Conservation (phyloP, 306 rosid genomes). For the Pyrus bretschneideri region DNA sequence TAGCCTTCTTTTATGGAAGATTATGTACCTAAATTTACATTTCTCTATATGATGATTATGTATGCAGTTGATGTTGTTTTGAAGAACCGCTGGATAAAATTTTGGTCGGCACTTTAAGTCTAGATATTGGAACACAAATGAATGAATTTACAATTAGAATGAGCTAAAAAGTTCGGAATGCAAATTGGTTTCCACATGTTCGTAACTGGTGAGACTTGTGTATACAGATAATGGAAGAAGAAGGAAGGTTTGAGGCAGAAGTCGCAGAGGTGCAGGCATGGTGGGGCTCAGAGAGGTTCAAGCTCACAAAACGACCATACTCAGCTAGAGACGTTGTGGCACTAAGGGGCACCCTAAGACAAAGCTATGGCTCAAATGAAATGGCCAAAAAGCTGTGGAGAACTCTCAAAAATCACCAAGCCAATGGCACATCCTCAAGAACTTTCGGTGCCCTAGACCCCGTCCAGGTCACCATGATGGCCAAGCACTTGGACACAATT, state of each 20-base stretch:
- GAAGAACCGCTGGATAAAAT: background rate
- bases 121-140: too few species aligned
- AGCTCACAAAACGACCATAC: conserved; percentile 64
- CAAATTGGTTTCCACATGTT: background rate
- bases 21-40: background rate
- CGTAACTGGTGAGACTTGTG: background rate
- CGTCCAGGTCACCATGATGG: conserved; percentile 94
- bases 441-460: conserved; percentile 98
- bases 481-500: conserved; percentile 75
- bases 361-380: conserved; percentile 71
- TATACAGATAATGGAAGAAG: conserved; percentile 78
- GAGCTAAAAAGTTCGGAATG: background rate
- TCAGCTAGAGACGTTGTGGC: conserved; percentile 74
- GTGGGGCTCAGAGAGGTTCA: conserved; percentile 89
- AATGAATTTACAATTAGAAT: background rate
- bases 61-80: background rate
- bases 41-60: background rate
- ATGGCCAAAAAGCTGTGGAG: conserved; percentile 86
- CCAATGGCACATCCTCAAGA: conserved; percentile 80
- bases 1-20: background rate
- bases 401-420: conserved; percentile 77
- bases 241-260: conserved; percentile 81
- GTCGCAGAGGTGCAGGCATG: conserved; percentile 88
- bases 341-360: conserved; percentile 70
- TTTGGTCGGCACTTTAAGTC: too few species aligned